Conservation (phyloP, 306 rosid genomes). For the Benincasa hispida region DNA sequence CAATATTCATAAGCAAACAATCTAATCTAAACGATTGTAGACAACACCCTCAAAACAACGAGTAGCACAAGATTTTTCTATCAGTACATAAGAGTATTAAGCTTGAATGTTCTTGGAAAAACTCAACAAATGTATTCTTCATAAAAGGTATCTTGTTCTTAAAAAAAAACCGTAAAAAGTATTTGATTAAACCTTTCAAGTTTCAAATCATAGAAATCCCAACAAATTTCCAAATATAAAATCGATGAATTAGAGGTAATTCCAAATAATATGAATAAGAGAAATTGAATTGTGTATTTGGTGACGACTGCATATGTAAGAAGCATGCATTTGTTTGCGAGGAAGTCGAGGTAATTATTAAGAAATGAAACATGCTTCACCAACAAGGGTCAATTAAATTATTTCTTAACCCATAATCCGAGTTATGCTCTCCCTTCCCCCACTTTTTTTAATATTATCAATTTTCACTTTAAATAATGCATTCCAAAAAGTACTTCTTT, state of each 20-base stretch:
- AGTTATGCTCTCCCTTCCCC: constrained; percentile 10
- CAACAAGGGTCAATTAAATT: constrained; percentile 1
- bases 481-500: constrained; percentile 14
- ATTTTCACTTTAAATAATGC: neutral
- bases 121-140: no score
- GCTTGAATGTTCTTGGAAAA: no score
- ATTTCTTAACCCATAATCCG: constrained; percentile 32
- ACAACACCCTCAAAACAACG: no score
- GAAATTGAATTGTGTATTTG: neutral
- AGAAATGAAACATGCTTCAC: constrained; percentile 22
- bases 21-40: no score
- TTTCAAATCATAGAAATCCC: neutral
- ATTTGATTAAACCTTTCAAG: neutral
- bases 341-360: constrained; percentile 28
- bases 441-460: constrained; percentile 3
- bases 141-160: no score
- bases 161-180: no score
- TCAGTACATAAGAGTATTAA: no score
- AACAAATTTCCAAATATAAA: neutral
- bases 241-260: neutral
- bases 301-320: constrained; percentile 23
- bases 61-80: no score
- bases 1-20: no score
- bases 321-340: constrained; percentile 36
- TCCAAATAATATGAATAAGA: neutral